Evolutionary conservation across 139 green algal species (phyloP).

Genomic region (Prasinococcaceae sp.): DNA sequence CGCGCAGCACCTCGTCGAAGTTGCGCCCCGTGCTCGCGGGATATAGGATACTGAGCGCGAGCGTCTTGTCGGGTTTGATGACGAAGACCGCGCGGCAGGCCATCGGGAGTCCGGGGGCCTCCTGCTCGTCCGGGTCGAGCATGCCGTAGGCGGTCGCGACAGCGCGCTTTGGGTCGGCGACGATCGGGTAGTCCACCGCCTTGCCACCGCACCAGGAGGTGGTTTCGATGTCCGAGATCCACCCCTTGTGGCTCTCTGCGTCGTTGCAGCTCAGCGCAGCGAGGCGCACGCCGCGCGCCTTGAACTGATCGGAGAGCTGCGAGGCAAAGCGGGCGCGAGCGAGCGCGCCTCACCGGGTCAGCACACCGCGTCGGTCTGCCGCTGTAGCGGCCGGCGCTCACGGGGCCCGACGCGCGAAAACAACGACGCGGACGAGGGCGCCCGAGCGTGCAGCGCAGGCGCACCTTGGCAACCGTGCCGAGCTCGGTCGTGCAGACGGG

Average conservation of each 20-base stretch:
- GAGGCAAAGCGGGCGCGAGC: no score
- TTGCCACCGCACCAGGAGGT: slow-evolving; percentile 18
- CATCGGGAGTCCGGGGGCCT: slow-evolving; percentile 32
- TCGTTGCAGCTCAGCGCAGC: slow-evolving; percentile 41
- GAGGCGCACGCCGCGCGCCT: slow-evolving; percentile 39
- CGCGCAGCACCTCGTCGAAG: slow-evolving; percentile 50
- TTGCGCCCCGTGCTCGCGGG: slow-evolving; percentile 53
- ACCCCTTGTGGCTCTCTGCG: slow-evolving; percentile 42
- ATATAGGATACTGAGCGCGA: slow-evolving; percentile 56
- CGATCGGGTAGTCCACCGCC: slow-evolving; percentile 48
- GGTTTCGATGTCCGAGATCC: slow-evolving; percentile 57
- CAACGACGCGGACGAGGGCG: no score
- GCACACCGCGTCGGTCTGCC: no score
- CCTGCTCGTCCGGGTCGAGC: slow-evolving; percentile 55
- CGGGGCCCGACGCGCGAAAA: no score
- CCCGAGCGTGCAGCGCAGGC: no score
- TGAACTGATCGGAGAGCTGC: slow-evolving; percentile 20
- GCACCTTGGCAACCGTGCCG: slow-evolving; percentile 19
- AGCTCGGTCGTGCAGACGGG: slow-evolving; percentile 46
- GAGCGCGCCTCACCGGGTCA: no score
- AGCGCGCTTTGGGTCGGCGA: slow-evolving; percentile 38
- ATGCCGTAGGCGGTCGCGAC: slow-evolving; percentile 47
- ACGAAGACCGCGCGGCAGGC: slow-evolving; percentile 52
- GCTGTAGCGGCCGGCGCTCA: no score
- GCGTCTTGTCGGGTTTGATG: slow-evolving; percentile 46